Evolutionary conservation across 345 rosid genomes (phyloP).

Genomic region (Hibiscus trionum): DNA sequence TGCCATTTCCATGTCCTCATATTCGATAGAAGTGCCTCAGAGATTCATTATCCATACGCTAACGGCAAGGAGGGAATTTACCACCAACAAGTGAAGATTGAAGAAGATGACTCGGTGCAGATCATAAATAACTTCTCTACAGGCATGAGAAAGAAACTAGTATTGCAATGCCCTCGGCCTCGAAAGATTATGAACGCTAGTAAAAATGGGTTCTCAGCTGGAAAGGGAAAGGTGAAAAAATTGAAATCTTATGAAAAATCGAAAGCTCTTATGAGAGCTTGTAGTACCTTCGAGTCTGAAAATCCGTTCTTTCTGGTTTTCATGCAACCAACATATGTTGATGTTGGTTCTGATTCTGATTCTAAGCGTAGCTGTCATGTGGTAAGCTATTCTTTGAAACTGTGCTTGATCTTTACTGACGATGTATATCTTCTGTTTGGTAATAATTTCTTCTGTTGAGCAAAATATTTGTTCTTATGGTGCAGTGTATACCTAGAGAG

Average conservation of each 20-base stretch:
- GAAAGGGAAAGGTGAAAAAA: too few relatives aligned
- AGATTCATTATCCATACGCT: conserved; percentile 19
- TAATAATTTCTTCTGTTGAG: not conserved
- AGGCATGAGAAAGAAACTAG: not conserved
- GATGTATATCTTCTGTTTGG: not conserved
- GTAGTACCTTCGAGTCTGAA: conserved; percentile 6
- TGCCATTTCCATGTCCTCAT: conserved; percentile 17
- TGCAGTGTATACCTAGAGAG: conserved; percentile 7
- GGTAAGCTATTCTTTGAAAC: conserved; percentile 8
- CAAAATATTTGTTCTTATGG: not conserved
- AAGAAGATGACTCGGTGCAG: not conserved
- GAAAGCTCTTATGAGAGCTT: conserved; percentile 14
- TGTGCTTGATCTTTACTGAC: not conserved
- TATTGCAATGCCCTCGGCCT: not conserved
- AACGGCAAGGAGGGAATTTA: not conserved
- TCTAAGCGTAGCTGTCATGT: not conserved
- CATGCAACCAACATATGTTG: conserved; percentile 19
- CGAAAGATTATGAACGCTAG: not conserved
- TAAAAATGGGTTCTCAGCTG: too few relatives aligned
- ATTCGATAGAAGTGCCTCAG: conserved; percentile 13
- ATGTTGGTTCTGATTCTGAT: not conserved
- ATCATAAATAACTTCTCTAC: not conserved
- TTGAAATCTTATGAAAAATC: too few relatives aligned
- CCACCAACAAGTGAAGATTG: not conserved
- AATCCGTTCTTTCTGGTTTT: conserved; percentile 18